Base-by-base conservation (phyloP, 1,284 basidiomycete genomes). In the Ceratobasidium papillatum region DNA sequence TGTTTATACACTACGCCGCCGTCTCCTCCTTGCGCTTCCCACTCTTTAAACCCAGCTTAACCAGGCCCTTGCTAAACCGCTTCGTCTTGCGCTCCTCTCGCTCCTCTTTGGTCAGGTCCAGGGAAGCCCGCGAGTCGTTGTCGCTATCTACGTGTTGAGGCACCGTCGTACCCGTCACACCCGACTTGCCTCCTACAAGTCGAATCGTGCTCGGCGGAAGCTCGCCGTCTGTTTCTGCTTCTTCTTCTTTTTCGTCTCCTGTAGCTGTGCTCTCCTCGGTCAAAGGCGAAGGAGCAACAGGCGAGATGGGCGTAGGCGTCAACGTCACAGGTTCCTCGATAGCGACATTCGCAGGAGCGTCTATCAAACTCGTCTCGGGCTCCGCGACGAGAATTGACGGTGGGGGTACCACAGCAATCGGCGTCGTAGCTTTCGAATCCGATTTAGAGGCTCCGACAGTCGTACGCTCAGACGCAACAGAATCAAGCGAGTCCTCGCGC, bases 361-460 rank as follows among this genome's bases (percentile, higher is more conserved):
- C 76, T 74, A 43, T 62, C 65, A 54, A 45, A 59, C 38, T 71
- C 38, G 72, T 51, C 59, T 73, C 61, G 58, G 59, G 49, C 19
- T 47, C 73, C 17, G 73, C 59, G 41, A 54, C 43, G 27, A 66
- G 43, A 25, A 69, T 58, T 8, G 58, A n/a, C 11, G 32, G 27
- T 36, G 17, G 36, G 30, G 59, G 64, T n/a, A 32, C 38, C 25
- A 22, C 25, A 14, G 54, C 32, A 17, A 52, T 54, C 12, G 65
- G 56, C 30, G 56, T 69, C 36, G 49, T 22, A 0, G 38, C 38
- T 22, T 43, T 61, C n/a, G 85, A 80, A 34, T 82, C 79, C 36
- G 80, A 47, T 25, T 12, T 12, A 34, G 54, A 56, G 78, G 17
- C 78, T 71, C n/a, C 78, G 75, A 30, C 74, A 75, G 41, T 65